phyloP scores from a whole-genome alignment of 192 early-diverging fungal species.

The Chytriomyces hyalinus region DNA sequence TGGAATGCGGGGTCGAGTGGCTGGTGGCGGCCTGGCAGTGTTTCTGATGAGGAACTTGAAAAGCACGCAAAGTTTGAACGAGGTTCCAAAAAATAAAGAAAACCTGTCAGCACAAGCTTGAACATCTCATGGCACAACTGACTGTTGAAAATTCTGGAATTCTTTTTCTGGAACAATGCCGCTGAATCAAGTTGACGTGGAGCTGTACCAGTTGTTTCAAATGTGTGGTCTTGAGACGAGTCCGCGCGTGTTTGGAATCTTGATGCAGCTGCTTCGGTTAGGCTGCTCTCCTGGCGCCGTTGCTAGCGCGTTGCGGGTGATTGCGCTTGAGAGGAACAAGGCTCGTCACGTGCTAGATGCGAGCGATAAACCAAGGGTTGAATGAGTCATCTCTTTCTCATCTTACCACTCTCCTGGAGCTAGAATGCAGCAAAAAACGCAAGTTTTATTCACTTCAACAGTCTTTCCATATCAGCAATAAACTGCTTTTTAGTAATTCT shows the following conservation, averaged over 20 bases:
- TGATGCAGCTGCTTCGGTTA: background rate
- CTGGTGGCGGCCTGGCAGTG: conserved; percentile 45
- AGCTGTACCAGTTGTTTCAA: background rate
- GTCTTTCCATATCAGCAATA: no score
- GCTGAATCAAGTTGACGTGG: background rate
- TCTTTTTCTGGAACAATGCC: background rate
- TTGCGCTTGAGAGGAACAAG: background rate
- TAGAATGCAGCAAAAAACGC: no score
- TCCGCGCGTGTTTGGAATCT: background rate
- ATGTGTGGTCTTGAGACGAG: background rate
- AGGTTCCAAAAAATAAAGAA: conserved; percentile 32
- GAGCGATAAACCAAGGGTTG: no score
- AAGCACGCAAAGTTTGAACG: conserved; percentile 35
- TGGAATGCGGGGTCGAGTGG: background rate
- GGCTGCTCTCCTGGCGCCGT: background rate
- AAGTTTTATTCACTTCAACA: no score
- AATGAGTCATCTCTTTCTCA: no score
- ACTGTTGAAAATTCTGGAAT: background rate
- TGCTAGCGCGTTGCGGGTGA: background rate
- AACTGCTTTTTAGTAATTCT: no score
- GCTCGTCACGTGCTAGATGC: no score
- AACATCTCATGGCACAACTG: background rate
- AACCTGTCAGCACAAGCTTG: background rate
- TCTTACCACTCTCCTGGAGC: no score
- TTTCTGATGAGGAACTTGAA: conserved; percentile 30